phyloP scores from a whole-genome alignment of 2,329 filamentous ascomycete species.

The Colletotrichum zoysiae region DNA sequence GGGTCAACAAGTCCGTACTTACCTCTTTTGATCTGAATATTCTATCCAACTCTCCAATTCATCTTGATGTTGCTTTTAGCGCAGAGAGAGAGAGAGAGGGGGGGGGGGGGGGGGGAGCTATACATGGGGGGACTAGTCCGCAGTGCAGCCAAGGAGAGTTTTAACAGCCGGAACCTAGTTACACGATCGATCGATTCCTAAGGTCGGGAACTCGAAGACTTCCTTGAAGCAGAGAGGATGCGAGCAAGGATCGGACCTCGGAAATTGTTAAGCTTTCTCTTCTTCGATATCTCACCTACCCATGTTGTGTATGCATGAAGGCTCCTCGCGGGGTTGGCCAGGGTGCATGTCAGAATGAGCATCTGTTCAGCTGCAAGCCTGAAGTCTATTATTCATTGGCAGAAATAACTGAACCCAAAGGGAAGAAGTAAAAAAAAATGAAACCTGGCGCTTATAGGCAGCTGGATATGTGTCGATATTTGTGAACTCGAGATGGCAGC shows the following conservation, averaged over 20 bases:
- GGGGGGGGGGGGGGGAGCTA: no score
- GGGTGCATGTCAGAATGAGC: background rate
- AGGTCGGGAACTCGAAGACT: background rate
- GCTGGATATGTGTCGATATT: background rate
- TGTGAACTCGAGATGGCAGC: slow-evolving; percentile 8
- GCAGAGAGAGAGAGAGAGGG: no score
- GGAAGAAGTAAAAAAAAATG: background rate
- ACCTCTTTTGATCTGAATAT: background rate
- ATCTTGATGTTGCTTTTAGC: background rate
- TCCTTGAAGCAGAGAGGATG: background rate
- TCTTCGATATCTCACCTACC: background rate
- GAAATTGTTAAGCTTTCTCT: background rate
- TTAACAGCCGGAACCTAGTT: background rate
- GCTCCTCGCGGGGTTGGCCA: background rate
- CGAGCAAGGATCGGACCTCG: background rate
- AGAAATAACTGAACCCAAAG: background rate
- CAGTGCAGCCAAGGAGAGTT: slow-evolving; percentile 1
- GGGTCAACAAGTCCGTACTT: background rate
- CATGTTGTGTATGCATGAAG: background rate
- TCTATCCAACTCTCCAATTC: background rate
- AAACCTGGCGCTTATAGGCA: background rate
- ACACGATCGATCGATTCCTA: background rate
- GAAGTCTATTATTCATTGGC: background rate
- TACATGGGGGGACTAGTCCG: background rate
- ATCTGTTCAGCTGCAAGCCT: background rate